Evolutionary conservation across 768 basidiomycete species (phyloP), one percentile per base, ranked within the genome.

Genomic region (Austroboletus eburneus): DNA sequence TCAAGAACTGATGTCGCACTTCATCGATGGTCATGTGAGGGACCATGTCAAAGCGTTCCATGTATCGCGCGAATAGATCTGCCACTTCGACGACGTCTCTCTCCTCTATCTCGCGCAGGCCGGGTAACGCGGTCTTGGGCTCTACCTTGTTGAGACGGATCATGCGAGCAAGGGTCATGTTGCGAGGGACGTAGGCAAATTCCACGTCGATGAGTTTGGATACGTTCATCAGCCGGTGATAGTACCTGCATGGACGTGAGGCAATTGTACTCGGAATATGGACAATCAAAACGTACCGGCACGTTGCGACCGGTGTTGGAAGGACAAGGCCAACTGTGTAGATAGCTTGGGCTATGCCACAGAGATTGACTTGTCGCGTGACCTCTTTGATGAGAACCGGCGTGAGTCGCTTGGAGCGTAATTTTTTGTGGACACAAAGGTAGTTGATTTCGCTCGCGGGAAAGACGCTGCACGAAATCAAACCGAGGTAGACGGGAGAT

Each of bases 371-470:
- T 61, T 91, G 90, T 18, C 96, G 78, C 0, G 96, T 98, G 21
- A 98, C 87, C 62, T 99, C 96, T 64, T 96, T 96, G 70, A 99
- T 98, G 41, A 99, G 76, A 12, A 98, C 90, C 1, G 96, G 96
- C 0, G 96, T 85, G 20, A 98, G 73, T 33, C 96, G 87, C 65
- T 97, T 97, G 0, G 91, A 89, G 16, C 96, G 86, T 29, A 98
- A 72, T 67, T 96, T 97, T 73, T 99, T 99, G 77, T 96, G 94
- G 1, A 97, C 84, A 58, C 92, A 95, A 41, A 99, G 85, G 68
- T 90, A 98, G 67, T 98, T 99, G 72, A 99, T 94, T 68, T 98
- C 96, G 63, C 83, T 84, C 34, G 83, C 80, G 23, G 67, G 70
- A 60, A 98, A 76, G 5, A 73, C 68, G 38, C 89, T 93, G 50